Conservation (phyloP, 2,329 filamentous ascomycete species). For the Rhexocercosporidium sp. region DNA sequence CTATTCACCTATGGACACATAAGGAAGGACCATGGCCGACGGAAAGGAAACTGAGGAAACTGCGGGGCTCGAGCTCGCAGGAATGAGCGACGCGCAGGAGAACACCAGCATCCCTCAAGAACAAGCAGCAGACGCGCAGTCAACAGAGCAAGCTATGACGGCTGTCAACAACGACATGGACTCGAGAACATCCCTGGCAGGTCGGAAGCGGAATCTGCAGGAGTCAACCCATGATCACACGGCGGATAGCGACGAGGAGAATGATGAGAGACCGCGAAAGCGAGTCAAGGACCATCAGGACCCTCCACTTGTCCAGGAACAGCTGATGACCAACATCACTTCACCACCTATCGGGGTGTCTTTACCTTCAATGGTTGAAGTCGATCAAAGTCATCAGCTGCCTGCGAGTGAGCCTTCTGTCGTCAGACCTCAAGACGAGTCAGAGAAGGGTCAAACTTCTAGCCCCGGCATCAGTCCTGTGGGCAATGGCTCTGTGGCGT, state of each 20-base stretch:
- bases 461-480: background rate
- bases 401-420: background rate
- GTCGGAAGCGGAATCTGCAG: slow-evolving; percentile 10
- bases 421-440: background rate
- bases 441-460: background rate
- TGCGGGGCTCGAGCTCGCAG: background rate
- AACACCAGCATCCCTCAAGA: background rate
- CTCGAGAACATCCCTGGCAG: slow-evolving; percentile 14
- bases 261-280: slow-evolving; percentile 31
- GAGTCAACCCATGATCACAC: background rate
- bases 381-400: background rate
- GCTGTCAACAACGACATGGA: slow-evolving; percentile 3
- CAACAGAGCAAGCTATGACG: background rate
- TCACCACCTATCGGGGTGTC: background rate
- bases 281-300: slow-evolving; percentile 14
- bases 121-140: background rate
- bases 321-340: background rate
- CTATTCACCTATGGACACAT: background rate
- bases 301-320: slow-evolving; percentile 6
- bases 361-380: background rate
- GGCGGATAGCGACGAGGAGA: slow-evolving; percentile 22
- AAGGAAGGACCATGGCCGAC: background rate
- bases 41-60: background rate
- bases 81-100: background rate
- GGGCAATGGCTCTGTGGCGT: background rate